phyloP scores from a whole-genome alignment of 73 alveolate genomes.

The Paramecium sexaurelia region DNA sequence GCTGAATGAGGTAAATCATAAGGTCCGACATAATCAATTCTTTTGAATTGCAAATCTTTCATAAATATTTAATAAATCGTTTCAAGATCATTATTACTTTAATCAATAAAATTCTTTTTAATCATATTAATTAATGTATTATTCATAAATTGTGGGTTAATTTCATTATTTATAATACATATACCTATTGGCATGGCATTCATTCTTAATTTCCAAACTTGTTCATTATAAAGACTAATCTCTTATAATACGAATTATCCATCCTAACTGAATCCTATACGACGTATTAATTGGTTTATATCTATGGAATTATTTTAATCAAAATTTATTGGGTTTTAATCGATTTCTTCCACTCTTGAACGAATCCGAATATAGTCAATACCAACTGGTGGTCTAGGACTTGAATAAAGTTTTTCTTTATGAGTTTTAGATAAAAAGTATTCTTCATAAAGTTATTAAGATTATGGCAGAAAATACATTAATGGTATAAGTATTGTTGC shows the following conservation, averaged over 20 bases:
- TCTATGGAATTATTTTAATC: background rate
- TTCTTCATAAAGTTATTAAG: background rate
- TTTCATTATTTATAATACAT: background rate
- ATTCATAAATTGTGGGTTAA: background rate
- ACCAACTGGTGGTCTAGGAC: background rate
- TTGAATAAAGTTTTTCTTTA: background rate
- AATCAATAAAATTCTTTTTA: background rate
- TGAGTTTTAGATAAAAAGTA: background rate
- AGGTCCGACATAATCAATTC: constrained; percentile 8
- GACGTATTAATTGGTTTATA: background rate
- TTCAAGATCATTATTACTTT: background rate
- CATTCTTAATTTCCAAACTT: constrained; percentile 35
- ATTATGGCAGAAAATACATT: background rate
- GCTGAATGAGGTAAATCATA: constrained; percentile 37
- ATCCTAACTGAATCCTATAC: background rate
- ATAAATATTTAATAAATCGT: background rate
- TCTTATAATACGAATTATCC: background rate
- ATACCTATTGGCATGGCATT: constrained; percentile 55
- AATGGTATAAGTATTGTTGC: background rate
- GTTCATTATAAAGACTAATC: background rate
- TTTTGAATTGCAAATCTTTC: background rate
- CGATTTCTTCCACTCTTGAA: background rate
- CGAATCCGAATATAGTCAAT: background rate
- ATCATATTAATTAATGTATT: constrained; percentile 24
- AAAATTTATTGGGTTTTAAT: background rate